Evolutionary conservation across 2,329 filamentous ascomycete genomes (phyloP).

Genomic region (Fusarium nygamai): DNA sequence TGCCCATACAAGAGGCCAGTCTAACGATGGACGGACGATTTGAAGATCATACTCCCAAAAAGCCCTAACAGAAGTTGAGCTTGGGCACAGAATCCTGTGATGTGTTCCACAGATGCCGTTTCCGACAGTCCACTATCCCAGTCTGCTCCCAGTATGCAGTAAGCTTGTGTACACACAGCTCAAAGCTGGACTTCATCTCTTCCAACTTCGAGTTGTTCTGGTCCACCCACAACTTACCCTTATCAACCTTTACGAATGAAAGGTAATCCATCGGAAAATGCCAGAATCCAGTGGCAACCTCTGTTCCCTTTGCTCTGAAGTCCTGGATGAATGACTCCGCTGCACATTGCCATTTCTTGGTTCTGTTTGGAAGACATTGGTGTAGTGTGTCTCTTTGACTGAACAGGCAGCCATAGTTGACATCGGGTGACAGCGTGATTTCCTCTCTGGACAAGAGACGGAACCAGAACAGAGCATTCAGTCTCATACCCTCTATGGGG

Average conservation of each 20-base stretch:
- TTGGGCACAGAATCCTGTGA: accelerated
- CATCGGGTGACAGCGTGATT: not conserved
- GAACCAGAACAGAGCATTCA: not conserved
- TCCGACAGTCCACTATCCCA: not conserved
- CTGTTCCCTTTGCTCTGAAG: not conserved
- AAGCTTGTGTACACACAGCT: not conserved
- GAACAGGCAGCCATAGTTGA: not conserved
- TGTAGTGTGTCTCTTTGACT: not conserved
- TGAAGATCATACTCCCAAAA: not conserved
- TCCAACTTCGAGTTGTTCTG: not conserved
- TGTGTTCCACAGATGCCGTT: not conserved
- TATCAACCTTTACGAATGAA: accelerated
- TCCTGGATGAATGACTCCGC: not conserved
- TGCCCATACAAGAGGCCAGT: accelerated
- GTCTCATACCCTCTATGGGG: not conserved
- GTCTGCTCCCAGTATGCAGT: not conserved
- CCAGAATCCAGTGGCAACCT: not conserved
- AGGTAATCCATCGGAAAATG: not conserved
- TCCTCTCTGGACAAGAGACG: not conserved
- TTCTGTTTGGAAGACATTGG: not conserved
- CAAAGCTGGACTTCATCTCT: not conserved
- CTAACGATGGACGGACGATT: not conserved
- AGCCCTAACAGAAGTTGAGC: accelerated
- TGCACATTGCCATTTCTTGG: not conserved
- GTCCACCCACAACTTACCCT: not conserved